Evolutionary conservation across 306 rosid genomes (phyloP), one percentile per base, ranked within the genome.

Genomic region (Gillenia trifoliata): DNA sequence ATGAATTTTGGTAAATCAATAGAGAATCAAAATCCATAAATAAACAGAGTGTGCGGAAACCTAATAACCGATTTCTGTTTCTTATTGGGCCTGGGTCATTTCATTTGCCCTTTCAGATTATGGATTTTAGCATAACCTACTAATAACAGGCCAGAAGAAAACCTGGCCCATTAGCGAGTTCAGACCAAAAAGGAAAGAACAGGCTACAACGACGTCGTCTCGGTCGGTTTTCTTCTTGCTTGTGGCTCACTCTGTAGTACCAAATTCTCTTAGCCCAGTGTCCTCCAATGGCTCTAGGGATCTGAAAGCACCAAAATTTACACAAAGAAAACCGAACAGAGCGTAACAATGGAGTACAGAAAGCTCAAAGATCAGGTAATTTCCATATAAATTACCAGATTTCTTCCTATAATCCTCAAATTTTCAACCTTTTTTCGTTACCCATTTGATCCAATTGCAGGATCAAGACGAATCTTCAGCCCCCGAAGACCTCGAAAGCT

Each of bases 301-400:
- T 79, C 71, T 50, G 30, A 74, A 55, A 15, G 45, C 9, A 23
- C 25, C 65, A 3, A n/a, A 25, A 2, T 0, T 22, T n/a, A 30
- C 6, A 26, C 55, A 4, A 10, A 25, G 5, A n/a, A 41, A 28
- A 28, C 2, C 55, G n/a, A 19, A 70, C 57, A 15, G 26, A 71
- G 62, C 68, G 50, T 59, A 23, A 40, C 34, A 77, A 92, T 92
- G 96, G 98, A 92, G 86, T 92, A 92, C 82, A 72, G 93, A 73
- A 92, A 90, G 83, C 86, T 90, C 84, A 92, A 90, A 78, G 91
- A 85, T 60, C 86, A 90, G 92, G 98, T 87, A 71, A 43, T 72
- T 76, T 17, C 11, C 25, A 3, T 28, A 23, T 36, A 3, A 28
- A 5, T 19, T 8, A 29, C 68, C 25, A 8, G 33, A 68, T 43